Base-by-base conservation (phyloP, 2,329 filamentous ascomycete species). In the Beauveria rudraprayagi region DNA sequence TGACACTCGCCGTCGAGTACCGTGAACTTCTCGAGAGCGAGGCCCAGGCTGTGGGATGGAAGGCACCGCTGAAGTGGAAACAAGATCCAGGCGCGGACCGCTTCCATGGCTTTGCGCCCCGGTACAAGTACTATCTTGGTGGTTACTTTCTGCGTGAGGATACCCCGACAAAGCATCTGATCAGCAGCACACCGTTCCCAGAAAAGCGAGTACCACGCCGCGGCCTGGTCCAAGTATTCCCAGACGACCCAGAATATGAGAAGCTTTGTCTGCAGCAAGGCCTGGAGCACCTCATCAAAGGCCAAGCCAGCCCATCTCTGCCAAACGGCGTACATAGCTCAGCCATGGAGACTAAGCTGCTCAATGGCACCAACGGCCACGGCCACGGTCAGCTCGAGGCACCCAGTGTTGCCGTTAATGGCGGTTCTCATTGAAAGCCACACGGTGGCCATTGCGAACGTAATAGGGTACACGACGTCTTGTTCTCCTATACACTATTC, bases 1-100 rank as follows among this genome's bases (percentile, higher is more conserved):
- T 87, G 57, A 78, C 77, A 65, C 75, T 88, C 56, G 76, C 78
- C 9, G 78, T 88, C 54, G 78, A 80, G 55, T 88, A 88, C 66
- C 77, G 80, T 55, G 85, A 88, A 70, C 72, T 85, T 11, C 74
- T 82, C 14, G 81, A 84, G 66, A 72, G 74, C 41, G 80, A 83
- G 65, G 71, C 72, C 6, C 75, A 79, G 63, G 70, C 76, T 22
- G 66, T 69, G n/a, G 73, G 71, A 9, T 80, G 76, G 70, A 72
- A 70, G 50, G 68, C 73, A 7, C 72, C 75, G 3, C 73, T 76
- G 60, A 86, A 85, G 68, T 88, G 83, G 82, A 85, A 80, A 68
- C 73, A 76, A 59, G 84, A 88, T 65, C 82, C 83, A 1, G 81
- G 81, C 61, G 76, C 76, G 1, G 76, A 77, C 59, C 77, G 77